Percentiles rank a stretch among this genome's conserved stretches.
Conservation (phyloP, 441 rosid genomes). For the Cnidoscolus chayamansa region DNA sequence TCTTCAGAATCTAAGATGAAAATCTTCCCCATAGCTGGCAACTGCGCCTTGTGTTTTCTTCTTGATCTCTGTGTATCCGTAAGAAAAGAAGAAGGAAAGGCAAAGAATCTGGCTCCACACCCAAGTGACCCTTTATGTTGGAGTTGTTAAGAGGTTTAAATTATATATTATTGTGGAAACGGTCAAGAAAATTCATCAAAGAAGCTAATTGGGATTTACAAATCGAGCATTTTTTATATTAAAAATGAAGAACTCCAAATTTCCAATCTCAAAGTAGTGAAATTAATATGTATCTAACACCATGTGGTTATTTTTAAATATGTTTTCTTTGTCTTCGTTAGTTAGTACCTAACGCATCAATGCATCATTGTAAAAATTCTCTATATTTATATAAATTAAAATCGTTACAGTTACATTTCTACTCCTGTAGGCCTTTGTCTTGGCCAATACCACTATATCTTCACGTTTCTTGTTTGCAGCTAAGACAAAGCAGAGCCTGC, state of each 20-base stretch:
- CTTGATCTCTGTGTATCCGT: neutral
- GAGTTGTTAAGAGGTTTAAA: neutral
- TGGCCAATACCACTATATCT: too few relatives aligned
- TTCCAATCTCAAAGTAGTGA: too few relatives aligned
- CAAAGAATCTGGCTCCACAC: neutral
- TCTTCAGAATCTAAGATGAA: constrained; percentile 11
- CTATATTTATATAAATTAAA: too few relatives aligned
- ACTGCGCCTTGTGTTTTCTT: constrained; percentile 5
- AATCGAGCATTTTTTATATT: too few relatives aligned
- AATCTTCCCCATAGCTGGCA: constrained; percentile 11
- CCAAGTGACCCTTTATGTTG: neutral
- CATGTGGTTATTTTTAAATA: too few relatives aligned
- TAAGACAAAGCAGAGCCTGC: neutral
- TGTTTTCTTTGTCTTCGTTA: neutral
- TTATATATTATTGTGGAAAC: neutral
- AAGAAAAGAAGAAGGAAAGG: neutral
- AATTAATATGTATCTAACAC: too few relatives aligned
- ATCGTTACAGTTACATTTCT: too few relatives aligned
- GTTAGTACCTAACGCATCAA: neutral
- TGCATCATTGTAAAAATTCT: neutral
- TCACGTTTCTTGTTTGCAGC: too few relatives aligned
- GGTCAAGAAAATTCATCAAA: neutral
- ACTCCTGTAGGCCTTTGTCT: too few relatives aligned
- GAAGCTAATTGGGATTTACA: neutral
- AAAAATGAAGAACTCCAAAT: too few relatives aligned